phyloP scores from a whole-genome alignment of 257 asterid species.

The Nicotiana tomentosiformis region DNA sequence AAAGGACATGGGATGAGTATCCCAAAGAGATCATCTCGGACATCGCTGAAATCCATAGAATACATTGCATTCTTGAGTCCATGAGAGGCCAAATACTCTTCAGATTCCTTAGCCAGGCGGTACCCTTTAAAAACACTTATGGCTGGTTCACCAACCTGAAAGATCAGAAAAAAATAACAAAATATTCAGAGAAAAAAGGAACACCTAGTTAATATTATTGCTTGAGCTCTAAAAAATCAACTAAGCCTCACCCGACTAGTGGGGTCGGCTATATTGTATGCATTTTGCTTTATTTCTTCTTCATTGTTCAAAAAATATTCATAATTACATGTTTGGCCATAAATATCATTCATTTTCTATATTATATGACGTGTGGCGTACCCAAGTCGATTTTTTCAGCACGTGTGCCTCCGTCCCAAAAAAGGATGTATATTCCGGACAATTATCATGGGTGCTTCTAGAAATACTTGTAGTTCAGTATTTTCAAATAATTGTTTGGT shows the following conservation, averaged over 20 bases:
- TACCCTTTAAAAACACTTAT: constrained; percentile 76
- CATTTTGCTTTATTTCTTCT: background rate
- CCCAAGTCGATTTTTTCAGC: too few species aligned
- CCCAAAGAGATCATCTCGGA: constrained; percentile 84
- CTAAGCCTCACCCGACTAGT: background rate
- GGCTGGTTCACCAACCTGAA: constrained; percentile 59
- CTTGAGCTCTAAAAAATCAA: background rate
- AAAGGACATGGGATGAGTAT: constrained; percentile 66
- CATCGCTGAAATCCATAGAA: constrained; percentile 43
- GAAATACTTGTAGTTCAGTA: too few species aligned
- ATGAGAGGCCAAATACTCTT: constrained; percentile 65
- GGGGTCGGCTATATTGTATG: background rate
- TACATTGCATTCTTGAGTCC: constrained; percentile 83
- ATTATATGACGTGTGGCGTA: too few species aligned
- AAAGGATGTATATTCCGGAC: too few species aligned
- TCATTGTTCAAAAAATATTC: background rate
- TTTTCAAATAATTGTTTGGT: too few species aligned
- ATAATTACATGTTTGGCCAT: too few species aligned
- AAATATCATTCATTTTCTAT: too few species aligned
- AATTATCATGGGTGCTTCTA: too few species aligned
- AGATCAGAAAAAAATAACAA: background rate
- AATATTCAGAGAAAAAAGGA: background rate
- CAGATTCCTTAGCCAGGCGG: constrained; percentile 66
- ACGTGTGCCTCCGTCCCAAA: too few species aligned
- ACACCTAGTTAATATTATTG: background rate